Evolutionary conservation across 306 rosid genomes (phyloP).

Genomic region (Dryas drummondii): DNA sequence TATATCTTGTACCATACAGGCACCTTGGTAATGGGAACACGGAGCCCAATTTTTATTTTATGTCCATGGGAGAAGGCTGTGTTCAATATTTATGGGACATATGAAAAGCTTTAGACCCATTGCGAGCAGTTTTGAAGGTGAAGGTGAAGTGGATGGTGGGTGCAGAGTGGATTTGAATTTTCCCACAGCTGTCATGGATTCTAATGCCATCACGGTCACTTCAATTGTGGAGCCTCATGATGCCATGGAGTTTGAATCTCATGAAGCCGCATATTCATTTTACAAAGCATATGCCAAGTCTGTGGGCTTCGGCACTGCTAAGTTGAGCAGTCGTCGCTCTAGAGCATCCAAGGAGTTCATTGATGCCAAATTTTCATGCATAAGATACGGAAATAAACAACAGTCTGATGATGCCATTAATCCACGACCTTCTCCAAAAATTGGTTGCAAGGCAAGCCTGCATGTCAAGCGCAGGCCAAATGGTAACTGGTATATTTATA

Average conservation of each 20-base stretch:
- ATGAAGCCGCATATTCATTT: conserved; percentile 29
- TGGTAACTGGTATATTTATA: conserved; percentile 28
- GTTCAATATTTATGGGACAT: conserved; percentile 2
- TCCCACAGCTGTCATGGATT: conserved; percentile 28
- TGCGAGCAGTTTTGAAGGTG: conserved; percentile 13
- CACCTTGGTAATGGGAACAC: conserved; percentile 26
- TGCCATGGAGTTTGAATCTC: conserved; percentile 31
- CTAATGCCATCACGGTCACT: not conserved
- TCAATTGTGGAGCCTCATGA: conserved; percentile 26
- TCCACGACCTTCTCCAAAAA: conserved; percentile 33
- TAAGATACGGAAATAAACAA: conserved; percentile 31
- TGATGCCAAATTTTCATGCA: conserved; percentile 37
- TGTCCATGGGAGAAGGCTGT: conserved; percentile 22
- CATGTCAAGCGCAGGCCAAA: conserved; percentile 31
- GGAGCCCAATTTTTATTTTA: conserved; percentile 1
- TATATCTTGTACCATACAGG: not conserved
- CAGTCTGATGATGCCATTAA: conserved; percentile 34
- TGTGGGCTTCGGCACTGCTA: conserved; percentile 32
- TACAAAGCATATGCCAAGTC: conserved; percentile 35
- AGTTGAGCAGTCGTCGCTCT: conserved; percentile 34
- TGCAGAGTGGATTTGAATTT: conserved; percentile 25
- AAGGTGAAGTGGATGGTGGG: conserved; percentile 14
- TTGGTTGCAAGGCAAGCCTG: conserved; percentile 37
- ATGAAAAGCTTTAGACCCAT: conserved; percentile 17
- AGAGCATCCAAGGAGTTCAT: conserved; percentile 32